Base-by-base conservation (phyloP, 257 asterid genomes). In the Solanum lycopersicoides region DNA sequence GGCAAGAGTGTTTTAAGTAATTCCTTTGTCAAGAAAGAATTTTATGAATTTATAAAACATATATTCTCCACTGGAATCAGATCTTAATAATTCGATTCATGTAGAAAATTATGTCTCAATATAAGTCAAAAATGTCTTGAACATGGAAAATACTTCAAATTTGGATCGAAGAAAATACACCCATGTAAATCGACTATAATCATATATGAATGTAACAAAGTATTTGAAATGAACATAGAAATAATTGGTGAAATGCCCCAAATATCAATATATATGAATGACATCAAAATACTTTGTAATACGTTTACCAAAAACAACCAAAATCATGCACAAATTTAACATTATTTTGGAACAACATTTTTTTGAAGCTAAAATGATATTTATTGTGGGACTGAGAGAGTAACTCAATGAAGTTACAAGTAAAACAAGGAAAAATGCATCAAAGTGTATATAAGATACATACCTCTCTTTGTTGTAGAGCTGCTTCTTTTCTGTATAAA, bases 391-490 rank as follows among this genome's bases (percentile, higher is more conserved):
- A 21, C 28, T 9, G 30, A 21, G 13, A 60, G 30, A 60, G 28
- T 60, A 21, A 60, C 28, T 60, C 68, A 20, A 21, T 60, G 68
- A 60, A 60, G 28, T 60, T 60, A 60, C 9, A 60, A 32, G 50
- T 42, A 28, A 42, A 12, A 18, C 15, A 41, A 74, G 13, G 82
- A 69, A 47, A 79, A 86, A 87, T 68, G 82, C 84, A 72, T 59
- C 76, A 53, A 35, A 25, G 60, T 50, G 21, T 86, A 60, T 85
- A 14, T 30, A 34, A 34, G 60, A 37, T 86, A 75, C 90, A 35
- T 91, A 97, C 99, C 98, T 97, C 98, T 89, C 99, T 92, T 91
- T 95, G 98, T 87, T 95, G 99, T 86, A 97, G 90, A 44, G 98
- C 98, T 60, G 98, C 98, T 93, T 95, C 98, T 92, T 95, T 97